A percentile compares a stretch with the other conserved stretches of the same genome.
phyloP scores from a whole-genome alignment of 2,329 filamentous ascomycete species.

The Emmonsiellopsis sp. region DNA sequence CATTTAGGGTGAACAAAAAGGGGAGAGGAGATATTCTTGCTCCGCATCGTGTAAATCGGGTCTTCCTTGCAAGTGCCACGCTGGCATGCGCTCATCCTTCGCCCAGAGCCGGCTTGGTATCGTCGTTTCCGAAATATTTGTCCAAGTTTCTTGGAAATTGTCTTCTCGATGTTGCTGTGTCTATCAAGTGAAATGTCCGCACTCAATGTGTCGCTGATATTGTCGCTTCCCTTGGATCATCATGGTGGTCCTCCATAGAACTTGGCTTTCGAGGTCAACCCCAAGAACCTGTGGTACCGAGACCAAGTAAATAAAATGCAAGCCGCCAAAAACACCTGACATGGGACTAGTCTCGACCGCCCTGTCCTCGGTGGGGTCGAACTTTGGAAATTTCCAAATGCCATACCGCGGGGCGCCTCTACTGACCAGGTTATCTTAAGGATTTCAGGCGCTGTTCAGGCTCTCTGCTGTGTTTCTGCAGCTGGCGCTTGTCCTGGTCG shows the following conservation, averaged over 20 bases:
- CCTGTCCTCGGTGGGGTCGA: background rate
- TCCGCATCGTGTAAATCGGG: background rate
- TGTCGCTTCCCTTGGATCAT: background rate
- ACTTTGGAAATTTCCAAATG: background rate
- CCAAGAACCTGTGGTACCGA: background rate
- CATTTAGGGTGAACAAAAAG: background rate
- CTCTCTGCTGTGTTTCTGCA: background rate
- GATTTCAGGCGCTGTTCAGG: background rate
- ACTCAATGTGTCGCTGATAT: background rate
- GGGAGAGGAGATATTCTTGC: background rate
- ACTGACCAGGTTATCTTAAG: background rate
- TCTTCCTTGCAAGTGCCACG: constrained; percentile 1
- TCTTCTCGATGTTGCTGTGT: background rate
- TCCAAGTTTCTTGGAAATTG: background rate
- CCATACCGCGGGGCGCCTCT: background rate
- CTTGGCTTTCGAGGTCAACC: background rate
- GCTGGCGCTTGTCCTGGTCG: background rate
- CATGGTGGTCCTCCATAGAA: background rate
- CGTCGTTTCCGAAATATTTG: background rate
- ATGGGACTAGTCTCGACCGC: background rate
- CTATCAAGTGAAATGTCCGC: background rate
- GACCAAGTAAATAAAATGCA: background rate
- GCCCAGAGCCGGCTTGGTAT: background rate
- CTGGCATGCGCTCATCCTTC: background rate
- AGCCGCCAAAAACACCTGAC: background rate